Evolutionary conservation across 1,139 yeast genomes (phyloP), one percentile per base, ranked within the genome.

Genomic region (Magnusiomyces suaveolens): DNA sequence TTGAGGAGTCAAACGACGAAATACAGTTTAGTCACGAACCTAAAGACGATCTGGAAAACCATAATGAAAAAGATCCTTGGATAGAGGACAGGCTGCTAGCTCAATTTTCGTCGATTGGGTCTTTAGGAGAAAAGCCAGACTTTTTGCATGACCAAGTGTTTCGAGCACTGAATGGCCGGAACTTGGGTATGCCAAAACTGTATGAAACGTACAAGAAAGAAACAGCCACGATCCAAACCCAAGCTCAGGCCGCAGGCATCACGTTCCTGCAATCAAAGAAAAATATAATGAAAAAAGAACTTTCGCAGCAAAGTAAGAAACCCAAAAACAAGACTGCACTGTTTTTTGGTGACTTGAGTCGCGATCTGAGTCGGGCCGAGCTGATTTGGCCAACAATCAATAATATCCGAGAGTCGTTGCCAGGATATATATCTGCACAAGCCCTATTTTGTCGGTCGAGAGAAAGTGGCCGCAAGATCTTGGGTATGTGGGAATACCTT

Each of bases 361-460:
- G 18, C 14, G 48, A 46, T 26, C 2, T 25, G 26, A 3, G 18
- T 16, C 47, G 24, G 3, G 52, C 62, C 29, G 52, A 57, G 18
- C 46, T 69, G 14, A 60, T 69, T 0, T 69, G 65, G 55, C 72
- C 73, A 2, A 65, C 70, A 0, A 66, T 65, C 1, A 54, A 60
- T 14, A 59, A 69, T 18, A 62, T 69, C 2, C 56, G 60, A 1
- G 61, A 64, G 41, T 64, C 70, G 12, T 54, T 67, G 26, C 58
- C 63, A 36, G 73, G 73, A 4, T 69, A 67, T 53, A 57, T 52
- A 1, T 61, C 70, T 3, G 72, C 72, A 1, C 52, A 60, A 1
- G 62, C 69, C 1, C 60, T 69, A 10, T 70, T 66, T 50, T 61
- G 43, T n/a, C 32, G 43, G 6, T 36, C 43, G 18, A 21, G 32